These are phyloP conservation scores for Corymbia citriodora DNA, from an alignment of 441 rosid species.

Conservation along the genomic window DNA sequence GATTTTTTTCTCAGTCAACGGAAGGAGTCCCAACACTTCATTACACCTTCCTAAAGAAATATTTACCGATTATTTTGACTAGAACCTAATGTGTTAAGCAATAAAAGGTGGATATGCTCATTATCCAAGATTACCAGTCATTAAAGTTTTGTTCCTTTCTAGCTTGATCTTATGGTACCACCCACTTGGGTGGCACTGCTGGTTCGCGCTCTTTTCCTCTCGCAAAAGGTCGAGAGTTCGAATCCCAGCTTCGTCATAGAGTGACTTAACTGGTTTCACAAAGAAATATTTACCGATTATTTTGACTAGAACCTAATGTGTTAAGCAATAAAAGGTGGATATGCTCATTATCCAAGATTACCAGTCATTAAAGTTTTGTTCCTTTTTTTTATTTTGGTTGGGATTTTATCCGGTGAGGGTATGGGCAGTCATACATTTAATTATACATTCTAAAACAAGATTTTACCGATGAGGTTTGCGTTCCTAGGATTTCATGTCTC, in stretches of 20 bases:
- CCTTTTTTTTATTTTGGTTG: neutral
- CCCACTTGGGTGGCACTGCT: too few species aligned
- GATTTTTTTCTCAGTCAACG: neutral
- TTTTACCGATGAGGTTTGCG: neutral
- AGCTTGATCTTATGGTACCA: too few species aligned
- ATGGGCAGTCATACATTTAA: neutral
- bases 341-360: neutral
- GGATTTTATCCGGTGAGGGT: neutral
- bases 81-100: neutral
- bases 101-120: neutral
- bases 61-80: neutral
- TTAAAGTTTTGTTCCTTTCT: neutral
- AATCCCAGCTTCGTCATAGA: too few species aligned
- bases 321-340: neutral
- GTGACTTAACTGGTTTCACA: too few species aligned
- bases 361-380: neutral
- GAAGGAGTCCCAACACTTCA: neutral
- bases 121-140: neutral
- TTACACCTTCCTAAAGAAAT: neutral
- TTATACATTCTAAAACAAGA: neutral
- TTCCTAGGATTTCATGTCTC: neutral
- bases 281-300: neutral
- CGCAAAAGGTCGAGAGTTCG: too few species aligned
- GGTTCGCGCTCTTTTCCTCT: too few species aligned
- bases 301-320: neutral